A percentile compares a stretch with the other conserved stretches of the same genome.
Evolutionary conservation across 1,139 yeast genomes (phyloP).

Genomic region (Candida sanyaensis): DNA sequence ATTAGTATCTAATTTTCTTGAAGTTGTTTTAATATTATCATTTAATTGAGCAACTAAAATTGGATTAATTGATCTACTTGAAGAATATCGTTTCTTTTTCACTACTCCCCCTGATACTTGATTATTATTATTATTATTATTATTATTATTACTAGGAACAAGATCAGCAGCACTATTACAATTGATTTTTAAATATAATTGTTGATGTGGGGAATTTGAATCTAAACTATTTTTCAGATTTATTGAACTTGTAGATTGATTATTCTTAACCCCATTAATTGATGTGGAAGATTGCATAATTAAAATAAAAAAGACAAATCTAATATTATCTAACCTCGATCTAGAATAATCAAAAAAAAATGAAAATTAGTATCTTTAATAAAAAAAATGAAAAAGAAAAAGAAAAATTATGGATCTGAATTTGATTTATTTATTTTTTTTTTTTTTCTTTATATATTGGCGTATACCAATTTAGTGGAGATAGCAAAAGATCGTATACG

Average conservation of each 20-base stretch:
- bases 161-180: constrained; percentile 45
- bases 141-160: constrained; percentile 16
- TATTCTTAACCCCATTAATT: neutral
- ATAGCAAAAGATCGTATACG: too few relatives aligned
- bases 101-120: neutral
- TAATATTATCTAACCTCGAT: too few relatives aligned
- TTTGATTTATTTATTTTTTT: too few relatives aligned
- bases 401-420: too few relatives aligned
- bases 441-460: too few relatives aligned
- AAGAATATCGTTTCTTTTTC: constrained; percentile 2
- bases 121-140: too few relatives aligned
- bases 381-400: too few relatives aligned
- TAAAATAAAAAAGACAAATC: neutral
- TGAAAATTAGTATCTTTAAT: too few relatives aligned
- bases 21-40: constrained; percentile 28
- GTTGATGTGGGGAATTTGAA: neutral
- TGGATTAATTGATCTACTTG: constrained; percentile 33
- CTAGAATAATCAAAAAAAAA: too few relatives aligned
- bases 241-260: neutral
- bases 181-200: constrained; percentile 30
- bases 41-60: constrained; percentile 38
- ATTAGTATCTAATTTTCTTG: constrained; percentile 36
- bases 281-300: neutral
- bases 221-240: neutral
- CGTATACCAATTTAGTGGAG: too few relatives aligned